Base-by-base conservation (phyloP, 2,329 filamentous ascomycete genomes). In the Calonectria pteridis region DNA sequence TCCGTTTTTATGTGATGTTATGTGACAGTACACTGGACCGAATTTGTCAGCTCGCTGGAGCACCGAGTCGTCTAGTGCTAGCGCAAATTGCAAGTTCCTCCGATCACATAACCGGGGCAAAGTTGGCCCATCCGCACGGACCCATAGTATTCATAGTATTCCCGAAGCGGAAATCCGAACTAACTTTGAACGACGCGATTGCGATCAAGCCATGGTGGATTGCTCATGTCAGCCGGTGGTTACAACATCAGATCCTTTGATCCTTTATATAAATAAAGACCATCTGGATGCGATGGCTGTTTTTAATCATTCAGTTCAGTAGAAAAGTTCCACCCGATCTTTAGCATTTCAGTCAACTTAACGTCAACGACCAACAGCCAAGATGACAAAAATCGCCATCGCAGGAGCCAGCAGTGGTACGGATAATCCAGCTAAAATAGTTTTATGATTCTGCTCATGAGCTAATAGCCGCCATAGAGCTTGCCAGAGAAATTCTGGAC, bases 401-500 rank as follows among this genome's bases (percentile, higher is more conserved):
- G 74, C 72, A 14, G 74, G 69, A 59, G 74, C 67, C 33, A 67
- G 69, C 2, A 69, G 72, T 10, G 46, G 74, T 77, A 70, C 11
- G 18, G 3, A n/a, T 29, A 6, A 13, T 16, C 20, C 18, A 18
- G 10, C 10, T 14, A 2, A n/a, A 31, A 33, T 26, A 3, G 7
- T 13, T 23, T 40, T 5, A n/a, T n/a, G 6, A 16, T 6, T 6
- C 14, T 5, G n/a, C 26, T 6, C 23, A 31, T 40, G n/a, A 5
- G 59, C 26, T 13, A 26, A 62, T 13, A 0, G n/a, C 28, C 9
- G 5, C n/a, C 13, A 4, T 13, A 78, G 78, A 75, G 31, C 65
- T 81, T 18, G 77, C 77, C 1, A 69, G 73, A 3, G 77, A 78
- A 37, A 64, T 79, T 14, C 69, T 79, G 10, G 77, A 81, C 28